Evolutionary conservation across 148 eudicot species (phyloP).

Genomic region (Suaeda aralocaspica): DNA sequence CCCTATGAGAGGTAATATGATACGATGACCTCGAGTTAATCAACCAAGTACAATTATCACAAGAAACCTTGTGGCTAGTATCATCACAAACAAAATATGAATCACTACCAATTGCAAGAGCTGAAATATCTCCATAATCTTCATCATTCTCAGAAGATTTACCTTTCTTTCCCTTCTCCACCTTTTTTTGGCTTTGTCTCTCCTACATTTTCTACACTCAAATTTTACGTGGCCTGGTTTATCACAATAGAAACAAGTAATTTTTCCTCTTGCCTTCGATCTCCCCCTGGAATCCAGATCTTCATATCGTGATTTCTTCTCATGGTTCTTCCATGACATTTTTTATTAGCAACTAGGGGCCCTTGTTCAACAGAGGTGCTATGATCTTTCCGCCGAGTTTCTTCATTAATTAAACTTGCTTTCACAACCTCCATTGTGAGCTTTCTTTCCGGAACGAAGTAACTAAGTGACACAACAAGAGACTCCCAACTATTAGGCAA

Average conservation of each 20-base stretch:
- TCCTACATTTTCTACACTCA: neutral
- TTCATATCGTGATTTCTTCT: neutral
- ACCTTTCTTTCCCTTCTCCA: neutral
- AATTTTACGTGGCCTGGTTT: neutral
- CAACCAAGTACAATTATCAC: neutral
- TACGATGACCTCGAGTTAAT: neutral
- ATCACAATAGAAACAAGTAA: slow-evolving; percentile 6
- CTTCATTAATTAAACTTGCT: neutral
- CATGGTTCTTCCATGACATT: neutral
- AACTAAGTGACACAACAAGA: neutral
- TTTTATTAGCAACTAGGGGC: neutral
- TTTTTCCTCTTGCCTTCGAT: neutral
- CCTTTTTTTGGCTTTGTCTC: neutral
- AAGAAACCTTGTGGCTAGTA: neutral
- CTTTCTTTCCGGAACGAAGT: neutral
- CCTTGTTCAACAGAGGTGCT: neutral
- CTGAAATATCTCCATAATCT: neutral
- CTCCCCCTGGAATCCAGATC: neutral
- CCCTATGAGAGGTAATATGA: neutral
- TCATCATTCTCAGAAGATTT: neutral
- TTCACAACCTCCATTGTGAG: neutral
- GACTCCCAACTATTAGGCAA: neutral
- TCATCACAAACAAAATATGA: neutral
- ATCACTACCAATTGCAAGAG: neutral
- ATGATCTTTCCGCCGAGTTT: neutral